A percentile compares a stretch with the other conserved stretches of the same genome.
Evolutionary conservation across 106 monocot species (phyloP).

Genomic region (Allium fistulosum): DNA sequence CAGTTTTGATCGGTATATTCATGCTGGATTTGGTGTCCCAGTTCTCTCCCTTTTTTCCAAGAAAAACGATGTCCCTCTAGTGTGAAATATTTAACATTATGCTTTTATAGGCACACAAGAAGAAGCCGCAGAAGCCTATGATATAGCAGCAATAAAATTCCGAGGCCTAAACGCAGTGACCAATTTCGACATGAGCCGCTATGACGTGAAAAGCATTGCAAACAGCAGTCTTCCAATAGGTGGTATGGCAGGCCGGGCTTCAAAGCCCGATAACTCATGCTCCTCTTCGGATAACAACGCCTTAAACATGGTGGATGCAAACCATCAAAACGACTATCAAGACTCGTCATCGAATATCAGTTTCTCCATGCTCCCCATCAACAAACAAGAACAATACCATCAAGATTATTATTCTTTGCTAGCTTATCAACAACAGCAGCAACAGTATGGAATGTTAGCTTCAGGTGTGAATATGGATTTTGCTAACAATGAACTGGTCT

Average conservation of each 20-base stretch:
- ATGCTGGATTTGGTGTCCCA: too few species aligned
- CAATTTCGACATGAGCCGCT: constrained; percentile 96
- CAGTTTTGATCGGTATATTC: too few species aligned
- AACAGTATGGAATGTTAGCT: constrained; percentile 31
- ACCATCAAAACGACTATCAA: not conserved
- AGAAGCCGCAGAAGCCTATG: constrained; percentile 95
- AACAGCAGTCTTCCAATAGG: constrained; percentile 83
- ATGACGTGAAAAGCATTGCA: constrained; percentile 82
- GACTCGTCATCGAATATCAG: constrained; percentile 17
- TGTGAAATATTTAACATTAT: not conserved
- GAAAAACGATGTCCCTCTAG: too few species aligned
- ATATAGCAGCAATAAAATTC: constrained; percentile 95
- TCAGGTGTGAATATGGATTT: constrained; percentile 54
- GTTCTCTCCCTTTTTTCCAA: too few species aligned
- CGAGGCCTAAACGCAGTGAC: constrained; percentile 90
- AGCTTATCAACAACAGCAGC: constrained; percentile 44
- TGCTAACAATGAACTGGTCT: constrained; percentile 15
- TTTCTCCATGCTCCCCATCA: constrained; percentile 33
- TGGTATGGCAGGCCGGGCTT: constrained; percentile 30
- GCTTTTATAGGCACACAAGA: constrained; percentile 72
- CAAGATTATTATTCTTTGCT: constrained; percentile 65
- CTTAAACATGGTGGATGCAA: constrained; percentile 9
- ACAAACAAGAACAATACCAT: constrained; percentile 27
- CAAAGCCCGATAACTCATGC: constrained; percentile 29
- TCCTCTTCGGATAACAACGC: constrained; percentile 28